Percentiles rank a stretch among this genome's conserved stretches.
These are phyloP conservation scores for Colletotrichum salicis DNA, from an alignment of 2,329 filamentous ascomycete species.

Conservation along the genomic window DNA sequence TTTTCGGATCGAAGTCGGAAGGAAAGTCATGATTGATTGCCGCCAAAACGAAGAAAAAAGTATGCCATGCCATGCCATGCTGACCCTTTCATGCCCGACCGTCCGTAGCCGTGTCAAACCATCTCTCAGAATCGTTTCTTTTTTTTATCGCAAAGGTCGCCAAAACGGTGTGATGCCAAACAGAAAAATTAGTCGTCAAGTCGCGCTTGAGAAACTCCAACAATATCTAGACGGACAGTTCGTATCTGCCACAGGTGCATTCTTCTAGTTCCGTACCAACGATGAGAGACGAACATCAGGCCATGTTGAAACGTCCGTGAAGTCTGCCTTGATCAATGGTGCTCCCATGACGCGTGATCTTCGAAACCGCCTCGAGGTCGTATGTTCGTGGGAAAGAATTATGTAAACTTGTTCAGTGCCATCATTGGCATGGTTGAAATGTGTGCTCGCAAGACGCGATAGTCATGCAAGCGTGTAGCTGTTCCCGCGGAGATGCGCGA, in stretches of 20 bases:
- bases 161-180: conserved; percentile 20
- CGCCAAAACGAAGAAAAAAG: conserved; percentile 19
- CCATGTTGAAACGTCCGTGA: neutral
- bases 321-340: neutral
- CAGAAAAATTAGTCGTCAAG: conserved; percentile 33
- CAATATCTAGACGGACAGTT: conserved; percentile 17
- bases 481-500: neutral
- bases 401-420: conserved; percentile 12
- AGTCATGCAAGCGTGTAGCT: neutral
- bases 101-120: conserved; percentile 26
- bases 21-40: conserved; percentile 15
- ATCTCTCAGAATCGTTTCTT: conserved; percentile 22
- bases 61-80: conserved; percentile 32
- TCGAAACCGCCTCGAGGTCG: neutral
- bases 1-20: neutral
- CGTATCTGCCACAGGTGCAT: conserved; percentile 10
- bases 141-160: conserved; percentile 26
- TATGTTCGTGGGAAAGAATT: conserved; percentile 3
- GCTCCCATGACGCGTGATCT: neutral
- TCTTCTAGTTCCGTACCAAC: neutral
- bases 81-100: conserved; percentile 31
- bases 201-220: conserved; percentile 32
- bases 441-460: neutral
- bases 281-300: neutral
- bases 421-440: neutral